Base-by-base conservation (phyloP, 2,329 filamentous ascomycete genomes). In the Xylaria sp. region DNA sequence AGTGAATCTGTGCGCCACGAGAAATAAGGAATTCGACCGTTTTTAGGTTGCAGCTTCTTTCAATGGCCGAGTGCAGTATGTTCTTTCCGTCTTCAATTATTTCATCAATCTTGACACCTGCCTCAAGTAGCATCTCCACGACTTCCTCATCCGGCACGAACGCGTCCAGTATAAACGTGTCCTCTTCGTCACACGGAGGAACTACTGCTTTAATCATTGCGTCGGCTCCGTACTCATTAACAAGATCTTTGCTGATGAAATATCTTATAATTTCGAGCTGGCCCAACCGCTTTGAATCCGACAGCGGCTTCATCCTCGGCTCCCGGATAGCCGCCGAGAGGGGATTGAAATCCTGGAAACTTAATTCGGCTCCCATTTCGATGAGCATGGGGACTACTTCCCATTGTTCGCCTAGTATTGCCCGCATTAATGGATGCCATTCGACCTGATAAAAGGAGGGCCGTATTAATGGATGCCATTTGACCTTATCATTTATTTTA, bases 341-440 rank as follows among this genome's bases (percentile, higher is more conserved):
- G 38, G 28, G 40, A 23, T 48, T 63, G n/a, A n/a, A n/a, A n/a
- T n/a, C n/a, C n/a, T n/a, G n/a, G n/a, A n/a, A n/a, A n/a, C n/a
- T n/a, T 13, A 33, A 6, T 10, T 57, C 33, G 9, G 51, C 40
- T 20, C 61, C 61, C 31, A 58, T 46, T 17, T 58, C 26, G 40
- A 58, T 6, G 13, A 63, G 53, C 20, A 11, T 33, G 4, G 2
- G 38, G 53, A 63, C 28, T 13, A 38, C 51, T 1, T 58, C 10
- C 7, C 57, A 40, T 6, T 58, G 28, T 15, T 57, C 38, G 1
- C 17, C 40, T 11, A 0, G 28, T 58, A 26, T 31, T 40, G 61
- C 61, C 28, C 38, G 38, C 28, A 63, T 63, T 28, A 63, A 49
- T 6, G 61, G 61, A 15, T 58, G 26, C 51, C 38, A 63, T 40